Percentiles rank a stretch among this genome's conserved stretches.
Evolutionary conservation across 108 stramenopile genomes (phyloP).

Genomic region (Skeletonema tropicum): DNA sequence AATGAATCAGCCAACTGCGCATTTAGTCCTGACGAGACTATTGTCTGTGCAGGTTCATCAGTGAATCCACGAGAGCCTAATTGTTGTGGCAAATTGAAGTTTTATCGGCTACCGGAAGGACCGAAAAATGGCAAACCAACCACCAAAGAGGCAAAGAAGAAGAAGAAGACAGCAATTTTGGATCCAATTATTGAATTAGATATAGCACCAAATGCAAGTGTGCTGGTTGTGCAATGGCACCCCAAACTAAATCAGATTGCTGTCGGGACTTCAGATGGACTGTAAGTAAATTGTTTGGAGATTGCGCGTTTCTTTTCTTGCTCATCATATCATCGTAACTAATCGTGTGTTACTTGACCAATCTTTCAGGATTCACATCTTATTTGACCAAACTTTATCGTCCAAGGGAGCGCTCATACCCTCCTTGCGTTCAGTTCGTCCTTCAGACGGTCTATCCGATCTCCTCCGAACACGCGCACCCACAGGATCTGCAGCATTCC

Average conservation of each 20-base stretch:
- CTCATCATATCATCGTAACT: neutral
- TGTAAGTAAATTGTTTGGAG: conserved; percentile 20
- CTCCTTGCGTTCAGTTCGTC: conserved; percentile 46
- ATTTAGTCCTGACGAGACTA: conserved; percentile 72
- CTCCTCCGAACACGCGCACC: conserved; percentile 75
- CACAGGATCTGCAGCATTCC: conserved; percentile 62
- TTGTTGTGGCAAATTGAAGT: conserved; percentile 41
- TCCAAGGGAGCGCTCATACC: conserved; percentile 78
- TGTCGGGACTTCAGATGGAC: conserved; percentile 65
- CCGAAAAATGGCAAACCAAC: conserved; percentile 6
- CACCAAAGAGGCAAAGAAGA: conserved; percentile 11
- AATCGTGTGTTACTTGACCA: neutral
- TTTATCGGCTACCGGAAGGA: conserved; percentile 45
- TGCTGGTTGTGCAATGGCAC: conserved; percentile 78
- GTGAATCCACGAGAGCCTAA: conserved; percentile 38
- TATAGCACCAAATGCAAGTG: conserved; percentile 38
- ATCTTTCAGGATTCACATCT: conserved; percentile 50
- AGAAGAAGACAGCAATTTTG: conserved; percentile 13
- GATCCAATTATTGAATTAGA: conserved; percentile 45
- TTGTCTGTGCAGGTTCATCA: conserved; percentile 67
- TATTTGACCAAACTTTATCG: conserved; percentile 60
- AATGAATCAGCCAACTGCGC: conserved; percentile 60
- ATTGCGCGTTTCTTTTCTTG: neutral
- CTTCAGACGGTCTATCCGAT: conserved; percentile 71
- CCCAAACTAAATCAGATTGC: conserved; percentile 83